phyloP scores from a whole-genome alignment of 495 filamentous ascomycete genomes.

The Tuber melanosporum region DNA sequence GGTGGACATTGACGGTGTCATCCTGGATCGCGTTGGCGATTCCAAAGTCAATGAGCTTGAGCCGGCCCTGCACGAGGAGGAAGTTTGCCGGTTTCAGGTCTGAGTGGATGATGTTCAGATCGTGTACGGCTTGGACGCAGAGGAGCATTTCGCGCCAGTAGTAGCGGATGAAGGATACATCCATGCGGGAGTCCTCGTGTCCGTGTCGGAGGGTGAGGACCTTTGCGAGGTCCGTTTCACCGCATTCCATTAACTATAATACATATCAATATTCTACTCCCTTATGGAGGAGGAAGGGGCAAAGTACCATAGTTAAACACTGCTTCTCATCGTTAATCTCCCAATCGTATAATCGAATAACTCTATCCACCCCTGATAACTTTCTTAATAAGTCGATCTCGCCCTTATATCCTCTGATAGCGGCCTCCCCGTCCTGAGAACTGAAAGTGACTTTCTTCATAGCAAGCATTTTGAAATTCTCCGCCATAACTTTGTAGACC shows the following conservation, averaged over 20 bases:
- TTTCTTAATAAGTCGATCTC: constrained; percentile 89
- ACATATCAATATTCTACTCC: constrained; percentile 13
- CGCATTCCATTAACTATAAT: constrained; percentile 83
- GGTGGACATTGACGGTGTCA: constrained; percentile 93
- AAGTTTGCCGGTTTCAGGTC: constrained; percentile 96
- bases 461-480: constrained; percentile 89
- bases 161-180: constrained; percentile 83
- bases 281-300: not conserved
- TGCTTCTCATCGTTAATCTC: constrained; percentile 87
- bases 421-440: constrained; percentile 62
- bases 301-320: constrained; percentile 68
- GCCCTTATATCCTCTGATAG: constrained; percentile 84
- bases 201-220: constrained; percentile 69
- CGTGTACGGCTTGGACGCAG: constrained; percentile 82
- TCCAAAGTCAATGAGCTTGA: constrained; percentile 92
- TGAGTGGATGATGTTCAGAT: constrained; percentile 84
- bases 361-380: constrained; percentile 74
- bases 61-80: constrained; percentile 71
- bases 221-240: constrained; percentile 88
- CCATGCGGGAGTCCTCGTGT: constrained; percentile 67
- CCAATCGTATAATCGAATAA: constrained; percentile 83
- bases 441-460: constrained; percentile 88
- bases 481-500: constrained; percentile 94
- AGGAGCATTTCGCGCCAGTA: constrained; percentile 99
- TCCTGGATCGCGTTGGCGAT: constrained; percentile 97